A percentile compares a stretch with the other conserved stretches of the same genome.
Conservation (phyloP, 129 eudicot species). For the Saussurea involucrata region DNA sequence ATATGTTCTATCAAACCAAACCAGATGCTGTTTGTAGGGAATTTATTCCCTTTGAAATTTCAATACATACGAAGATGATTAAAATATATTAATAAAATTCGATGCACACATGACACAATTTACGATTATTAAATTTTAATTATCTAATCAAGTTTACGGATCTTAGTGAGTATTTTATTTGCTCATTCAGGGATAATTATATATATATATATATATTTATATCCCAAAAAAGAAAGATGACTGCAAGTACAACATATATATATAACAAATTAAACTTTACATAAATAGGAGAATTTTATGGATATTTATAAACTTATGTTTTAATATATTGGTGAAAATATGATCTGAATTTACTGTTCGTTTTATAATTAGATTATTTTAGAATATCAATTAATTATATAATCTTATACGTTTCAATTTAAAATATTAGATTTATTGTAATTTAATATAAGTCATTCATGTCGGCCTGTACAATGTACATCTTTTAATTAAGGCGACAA, state of each 20-base stretch:
- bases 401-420: neutral
- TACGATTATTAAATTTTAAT: neutral
- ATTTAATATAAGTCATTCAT: neutral
- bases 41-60: constrained; percentile 21
- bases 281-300: neutral
- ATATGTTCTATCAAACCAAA: constrained; percentile 3
- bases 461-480: neutral
- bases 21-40: constrained; percentile 32
- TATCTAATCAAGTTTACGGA: constrained; percentile 11
- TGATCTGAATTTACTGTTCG: neutral
- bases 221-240: constrained; percentile 2
- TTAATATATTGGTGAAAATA: neutral
- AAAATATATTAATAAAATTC: constrained; percentile 3
- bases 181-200: constrained; percentile 19
- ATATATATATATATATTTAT: no score
- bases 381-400: neutral
- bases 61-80: constrained; percentile 34
- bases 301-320: neutral
- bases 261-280: neutral
- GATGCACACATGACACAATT: constrained; percentile 21
- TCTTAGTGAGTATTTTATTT: constrained; percentile 12
- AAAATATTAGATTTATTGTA: neutral
- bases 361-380: neutral
- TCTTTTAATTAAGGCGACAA: neutral
- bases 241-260: neutral